A percentile compares a stretch with the other conserved stretches of the same genome.
Evolutionary conservation across 331 rosid genomes (phyloP).

Genomic region (Quercus lobata): DNA sequence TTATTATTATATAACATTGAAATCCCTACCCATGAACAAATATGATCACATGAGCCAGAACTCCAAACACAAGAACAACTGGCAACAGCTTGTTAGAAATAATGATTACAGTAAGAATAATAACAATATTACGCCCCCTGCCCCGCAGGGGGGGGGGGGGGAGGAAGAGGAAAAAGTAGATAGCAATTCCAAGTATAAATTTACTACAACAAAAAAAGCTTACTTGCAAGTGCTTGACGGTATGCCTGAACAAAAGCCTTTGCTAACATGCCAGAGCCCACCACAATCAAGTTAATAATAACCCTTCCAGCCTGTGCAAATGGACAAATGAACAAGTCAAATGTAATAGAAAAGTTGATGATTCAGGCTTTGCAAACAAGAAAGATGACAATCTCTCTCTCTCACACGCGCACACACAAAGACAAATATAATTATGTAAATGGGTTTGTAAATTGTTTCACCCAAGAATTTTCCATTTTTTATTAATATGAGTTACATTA

Average conservation of each 20-base stretch:
- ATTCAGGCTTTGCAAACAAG: neutral
- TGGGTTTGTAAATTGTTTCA: neutral
- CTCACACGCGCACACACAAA: neutral
- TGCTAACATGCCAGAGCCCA: conserved; percentile 65
- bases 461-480: neutral
- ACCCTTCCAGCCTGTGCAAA: conserved; percentile 63
- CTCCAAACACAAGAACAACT: neutral
- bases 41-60: neutral
- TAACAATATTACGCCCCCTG: neutral
- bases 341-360: neutral
- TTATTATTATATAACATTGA: neutral
- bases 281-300: conserved; percentile 65
- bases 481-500: no score
- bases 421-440: neutral
- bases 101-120: neutral
- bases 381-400: neutral
- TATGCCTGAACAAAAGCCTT: conserved; percentile 70
- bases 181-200: neutral
- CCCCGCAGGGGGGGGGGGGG: no score
- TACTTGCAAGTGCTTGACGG: conserved; percentile 71
- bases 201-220: conserved; percentile 11
- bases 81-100: neutral
- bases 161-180: neutral
- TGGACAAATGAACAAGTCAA: neutral
- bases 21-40: neutral